Evolutionary conservation across 2,329 filamentous ascomycete genomes (phyloP).

Genomic region (Cladophialophora exuberans): DNA sequence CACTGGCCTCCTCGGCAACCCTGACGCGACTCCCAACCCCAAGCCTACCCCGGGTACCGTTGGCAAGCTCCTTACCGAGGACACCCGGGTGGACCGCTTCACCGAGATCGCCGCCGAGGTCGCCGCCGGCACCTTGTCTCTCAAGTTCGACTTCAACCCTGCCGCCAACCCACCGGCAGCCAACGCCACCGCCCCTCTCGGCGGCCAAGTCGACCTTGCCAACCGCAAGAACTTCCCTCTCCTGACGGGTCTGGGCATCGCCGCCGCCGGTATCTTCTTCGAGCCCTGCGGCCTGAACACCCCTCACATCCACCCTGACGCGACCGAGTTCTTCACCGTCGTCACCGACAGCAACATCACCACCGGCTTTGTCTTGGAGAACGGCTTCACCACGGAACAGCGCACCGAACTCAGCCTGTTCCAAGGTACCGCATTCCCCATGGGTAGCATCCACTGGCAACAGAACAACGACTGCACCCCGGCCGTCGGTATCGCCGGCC

Average conservation of each 20-base stretch:
- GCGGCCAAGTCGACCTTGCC: slow-evolving; percentile 36
- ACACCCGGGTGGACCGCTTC: slow-evolving; percentile 29
- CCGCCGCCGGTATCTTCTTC: slow-evolving; percentile 33
- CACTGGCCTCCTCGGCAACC: slow-evolving; percentile 19
- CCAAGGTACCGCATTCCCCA: slow-evolving; percentile 53
- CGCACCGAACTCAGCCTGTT: slow-evolving; percentile 44
- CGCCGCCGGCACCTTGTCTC: slow-evolving; percentile 23
- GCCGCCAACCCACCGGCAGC: slow-evolving; percentile 29
- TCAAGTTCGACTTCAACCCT: slow-evolving; percentile 36
- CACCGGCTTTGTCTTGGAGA: slow-evolving; percentile 53
- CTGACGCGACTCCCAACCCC: slow-evolving; percentile 16
- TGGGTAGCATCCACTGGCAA: slow-evolving; percentile 53
- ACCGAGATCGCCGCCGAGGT: slow-evolving; percentile 27
- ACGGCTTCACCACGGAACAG: slow-evolving; percentile 47
- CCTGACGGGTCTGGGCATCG: slow-evolving; percentile 33
- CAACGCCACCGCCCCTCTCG: slow-evolving; percentile 26
- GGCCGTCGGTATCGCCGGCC: slow-evolving; percentile 48
- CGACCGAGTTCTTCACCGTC: slow-evolving; percentile 53
- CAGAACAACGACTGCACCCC: slow-evolving; percentile 52
- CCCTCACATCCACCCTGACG: slow-evolving; percentile 53
- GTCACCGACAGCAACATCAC: slow-evolving; percentile 44
- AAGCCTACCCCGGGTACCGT: slow-evolving; percentile 31
- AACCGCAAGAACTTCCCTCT: slow-evolving; percentile 33
- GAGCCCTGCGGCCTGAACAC: slow-evolving; percentile 52
- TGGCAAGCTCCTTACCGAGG: slow-evolving; percentile 31